Base-by-base conservation (phyloP, 371 early-diverging fungal species). In the Gilbertella persicaria region DNA sequence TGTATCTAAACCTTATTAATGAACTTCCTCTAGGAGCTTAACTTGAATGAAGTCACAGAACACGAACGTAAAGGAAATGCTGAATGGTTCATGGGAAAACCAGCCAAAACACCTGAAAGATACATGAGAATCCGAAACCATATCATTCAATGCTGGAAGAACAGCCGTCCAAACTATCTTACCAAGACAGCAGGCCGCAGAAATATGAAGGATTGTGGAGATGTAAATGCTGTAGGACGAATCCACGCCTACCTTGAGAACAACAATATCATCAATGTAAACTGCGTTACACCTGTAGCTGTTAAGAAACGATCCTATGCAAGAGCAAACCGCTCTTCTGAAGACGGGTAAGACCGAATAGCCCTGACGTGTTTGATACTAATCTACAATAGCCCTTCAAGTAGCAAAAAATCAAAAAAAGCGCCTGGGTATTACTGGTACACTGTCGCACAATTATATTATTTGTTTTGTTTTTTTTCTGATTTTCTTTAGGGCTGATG, bases 161-260 rank as follows among this genome's bases (percentile, higher is more conserved):
- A 58, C 2, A 68, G 60, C 13, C 69, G 75, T 20, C 89, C 90
- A 0, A 66, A 77, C 14, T 91, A 92, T 50, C 65, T 94, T 43
- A 88, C 76, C 14, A 86, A 66, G 21, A 59, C 62, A 17, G 62
- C 60, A 19, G 68, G 67, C 12, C 52, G 75, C 21, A 50, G 46
- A 20, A 62, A 62, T 13, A 50, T 74, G 5, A 44, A 53, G 16
- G 78, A 85, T 64, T 83, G 82, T 50, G 95, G 95, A 13, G 95
- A 94, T 53, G 94, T 95, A 16, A 91, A 96, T 59, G 94, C 94
- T 1, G 90, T 96, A 24, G 85, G 90, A 5, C 75, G 94, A 8
- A 88, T 96, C 8, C 95, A 94, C 65, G 54, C 78, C 21, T 95
- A 87, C 64, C 68, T 96, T 30, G 93, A 95, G 63, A 69, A 57